Conservation (phyloP, 305 asterid genomes). For the Fraxinus sp. region DNA sequence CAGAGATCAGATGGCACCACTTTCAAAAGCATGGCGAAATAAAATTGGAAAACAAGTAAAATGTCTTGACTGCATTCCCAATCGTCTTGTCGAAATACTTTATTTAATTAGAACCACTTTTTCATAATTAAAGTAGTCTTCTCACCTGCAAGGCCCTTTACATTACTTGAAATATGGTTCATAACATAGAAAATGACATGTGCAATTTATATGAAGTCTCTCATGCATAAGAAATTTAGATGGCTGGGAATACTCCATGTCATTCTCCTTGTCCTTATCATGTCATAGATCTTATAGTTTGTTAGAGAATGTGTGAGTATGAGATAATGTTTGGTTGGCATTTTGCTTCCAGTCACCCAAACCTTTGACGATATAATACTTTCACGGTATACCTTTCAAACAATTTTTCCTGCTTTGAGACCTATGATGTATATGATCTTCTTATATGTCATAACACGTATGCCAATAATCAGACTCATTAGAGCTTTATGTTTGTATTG, state of each 20-base stretch:
- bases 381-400: neutral
- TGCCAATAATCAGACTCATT: neutral
- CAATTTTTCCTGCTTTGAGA: neutral
- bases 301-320: neutral
- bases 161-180: neutral
- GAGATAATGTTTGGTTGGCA: neutral
- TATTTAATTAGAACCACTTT: neutral
- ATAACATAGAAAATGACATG: neutral
- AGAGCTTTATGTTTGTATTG: neutral
- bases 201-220: neutral
- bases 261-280: neutral
- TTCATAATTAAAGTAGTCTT: neutral
- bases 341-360: slow-evolving; percentile 1
- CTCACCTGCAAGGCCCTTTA: neutral
- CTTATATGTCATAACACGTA: neutral
- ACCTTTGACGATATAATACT: neutral
- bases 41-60: neutral
- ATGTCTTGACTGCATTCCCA: neutral
- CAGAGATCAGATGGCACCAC: slow-evolving; percentile 17
- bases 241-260: neutral
- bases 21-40: neutral
- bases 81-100: neutral
- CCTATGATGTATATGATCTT: neutral
- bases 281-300: neutral
- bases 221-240: neutral